Evolutionary conservation across 805 yeast species (phyloP), one percentile per base, ranked within the genome.

Genomic region (Myxozyma geophila): DNA sequence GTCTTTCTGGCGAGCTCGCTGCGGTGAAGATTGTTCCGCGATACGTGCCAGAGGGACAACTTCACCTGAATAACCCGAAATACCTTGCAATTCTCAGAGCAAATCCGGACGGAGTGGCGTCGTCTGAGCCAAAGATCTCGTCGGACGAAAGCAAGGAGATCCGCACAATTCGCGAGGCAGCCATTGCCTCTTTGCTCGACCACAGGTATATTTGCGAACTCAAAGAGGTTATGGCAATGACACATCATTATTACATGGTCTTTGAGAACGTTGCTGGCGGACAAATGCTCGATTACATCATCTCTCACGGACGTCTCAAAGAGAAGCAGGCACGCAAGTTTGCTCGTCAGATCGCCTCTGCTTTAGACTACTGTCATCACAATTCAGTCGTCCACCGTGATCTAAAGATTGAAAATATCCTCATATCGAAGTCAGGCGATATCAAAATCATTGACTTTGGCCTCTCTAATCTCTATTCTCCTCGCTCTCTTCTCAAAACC

Each of bases 191-290:
- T 71, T 83, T 95, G 23, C 80, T 95, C 44, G 88, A 90, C 75
- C 99, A 95, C 77, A 97, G 96, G 0, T 91, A 87, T 74, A 92
- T 95, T 58, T 92, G 98, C 75, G 82, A 96, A 68, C 79, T 95
- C 50, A 91, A 90, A 77, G 98, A 95, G 77, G 91, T 93, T 82
- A 91, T 92, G 67, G 89, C 96, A 15, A 93, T 93, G 98, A 89
- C 97, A 9, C 91, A 91, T 68, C 98, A 95, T 76, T 95, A 89
- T 78, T 95, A 95, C 78, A 91, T 95, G 96, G 82, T 95, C 63
- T 93, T 95, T 77, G 99, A 95, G 75, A 93, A 90, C 74, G 96
- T 95, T 17, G 88, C 95, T 37, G 99, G 99, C 50, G 98, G 98
- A 35, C 99, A 95, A 77, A 85, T 95, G 89, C 84, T 95, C 67